phyloP scores from a whole-genome alignment of 2,329 filamentous ascomycete species.

The Falciphora oryzae region DNA sequence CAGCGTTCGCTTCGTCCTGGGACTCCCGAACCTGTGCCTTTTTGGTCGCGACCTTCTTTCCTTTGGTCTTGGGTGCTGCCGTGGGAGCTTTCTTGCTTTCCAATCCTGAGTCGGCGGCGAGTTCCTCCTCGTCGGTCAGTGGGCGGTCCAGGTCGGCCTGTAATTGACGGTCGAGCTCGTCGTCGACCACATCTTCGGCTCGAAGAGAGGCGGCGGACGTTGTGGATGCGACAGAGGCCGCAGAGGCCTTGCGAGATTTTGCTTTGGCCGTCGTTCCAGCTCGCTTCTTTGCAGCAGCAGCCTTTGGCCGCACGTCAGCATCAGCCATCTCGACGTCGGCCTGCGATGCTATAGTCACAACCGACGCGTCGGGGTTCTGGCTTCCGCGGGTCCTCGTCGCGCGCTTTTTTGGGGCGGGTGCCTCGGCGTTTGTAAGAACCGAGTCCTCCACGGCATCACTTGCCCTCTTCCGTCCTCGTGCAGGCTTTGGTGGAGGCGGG shows the following conservation, averaged over 20 bases:
- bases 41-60: constrained; percentile 21
- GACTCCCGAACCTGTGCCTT: constrained; percentile 18
- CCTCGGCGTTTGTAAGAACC: constrained; percentile 34
- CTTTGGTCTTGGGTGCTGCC: constrained; percentile 24
- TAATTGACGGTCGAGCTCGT: constrained; percentile 60
- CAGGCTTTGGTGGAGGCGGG: constrained; percentile 32
- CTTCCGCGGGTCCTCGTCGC: constrained; percentile 46
- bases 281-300: constrained; percentile 34
- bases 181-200: constrained; percentile 48
- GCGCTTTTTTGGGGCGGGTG: constrained; percentile 54
- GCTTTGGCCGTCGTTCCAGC: constrained; percentile 37
- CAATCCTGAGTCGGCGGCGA: constrained; percentile 39
- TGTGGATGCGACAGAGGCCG: constrained; percentile 39
- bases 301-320: constrained; percentile 22
- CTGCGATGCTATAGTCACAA: constrained; percentile 27
- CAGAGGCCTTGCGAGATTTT: constrained; percentile 40
- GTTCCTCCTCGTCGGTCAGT: constrained; percentile 47
- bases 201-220: constrained; percentile 32
- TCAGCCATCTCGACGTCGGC: constrained; percentile 36
- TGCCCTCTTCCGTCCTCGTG: constrained; percentile 55
- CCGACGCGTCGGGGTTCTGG: constrained; percentile 33
- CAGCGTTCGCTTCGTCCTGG: constrained; percentile 25
- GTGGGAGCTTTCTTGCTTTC: constrained; percentile 30
- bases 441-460: constrained; percentile 55
- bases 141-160: constrained; percentile 58